Evolutionary conservation across 108 stramenopile genomes (phyloP).

Genomic region (Cyclotella sp.): DNA sequence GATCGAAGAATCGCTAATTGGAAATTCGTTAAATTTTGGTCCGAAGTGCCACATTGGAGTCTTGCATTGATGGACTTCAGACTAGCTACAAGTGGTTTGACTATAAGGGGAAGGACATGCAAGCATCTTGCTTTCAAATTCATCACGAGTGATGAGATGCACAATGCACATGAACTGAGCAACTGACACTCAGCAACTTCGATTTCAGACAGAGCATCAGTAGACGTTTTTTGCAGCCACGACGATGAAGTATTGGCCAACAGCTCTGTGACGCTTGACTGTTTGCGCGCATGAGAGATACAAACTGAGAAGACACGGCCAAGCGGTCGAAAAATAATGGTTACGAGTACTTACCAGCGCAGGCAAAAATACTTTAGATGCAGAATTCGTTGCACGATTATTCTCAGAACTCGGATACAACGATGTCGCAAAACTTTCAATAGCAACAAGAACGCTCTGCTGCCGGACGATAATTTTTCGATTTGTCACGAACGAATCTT

Average conservation of each 20-base stretch:
- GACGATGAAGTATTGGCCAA: slow-evolving; percentile 34
- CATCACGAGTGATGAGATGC: slow-evolving; percentile 67
- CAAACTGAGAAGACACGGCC: background rate
- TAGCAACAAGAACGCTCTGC: slow-evolving; percentile 74
- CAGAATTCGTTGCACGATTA: slow-evolving; percentile 33
- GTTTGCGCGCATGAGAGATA: background rate
- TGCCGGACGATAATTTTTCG: slow-evolving; percentile 51
- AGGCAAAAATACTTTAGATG: slow-evolving; percentile 47
- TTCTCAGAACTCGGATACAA: slow-evolving; percentile 47
- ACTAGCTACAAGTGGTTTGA: slow-evolving; percentile 60
- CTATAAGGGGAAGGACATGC: slow-evolving; percentile 64
- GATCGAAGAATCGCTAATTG: slow-evolving; percentile 66
- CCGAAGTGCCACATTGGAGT: background rate
- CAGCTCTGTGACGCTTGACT: slow-evolving; percentile 41
- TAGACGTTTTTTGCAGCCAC: slow-evolving; percentile 31
- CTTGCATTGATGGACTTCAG: slow-evolving; percentile 51
- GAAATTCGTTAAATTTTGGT: slow-evolving; percentile 48
- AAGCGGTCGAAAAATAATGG: background rate
- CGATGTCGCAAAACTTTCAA: slow-evolving; percentile 67
- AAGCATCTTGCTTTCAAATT: slow-evolving; percentile 66
- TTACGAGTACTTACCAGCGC: slow-evolving; percentile 26
- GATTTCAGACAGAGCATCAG: slow-evolving; percentile 17
- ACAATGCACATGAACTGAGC: slow-evolving; percentile 61
- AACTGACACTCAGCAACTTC: slow-evolving; percentile 50
- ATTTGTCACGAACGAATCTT: slow-evolving; percentile 14